Conservation (phyloP, 495 filamentous ascomycete genomes). For the Penicillium salamii region DNA sequence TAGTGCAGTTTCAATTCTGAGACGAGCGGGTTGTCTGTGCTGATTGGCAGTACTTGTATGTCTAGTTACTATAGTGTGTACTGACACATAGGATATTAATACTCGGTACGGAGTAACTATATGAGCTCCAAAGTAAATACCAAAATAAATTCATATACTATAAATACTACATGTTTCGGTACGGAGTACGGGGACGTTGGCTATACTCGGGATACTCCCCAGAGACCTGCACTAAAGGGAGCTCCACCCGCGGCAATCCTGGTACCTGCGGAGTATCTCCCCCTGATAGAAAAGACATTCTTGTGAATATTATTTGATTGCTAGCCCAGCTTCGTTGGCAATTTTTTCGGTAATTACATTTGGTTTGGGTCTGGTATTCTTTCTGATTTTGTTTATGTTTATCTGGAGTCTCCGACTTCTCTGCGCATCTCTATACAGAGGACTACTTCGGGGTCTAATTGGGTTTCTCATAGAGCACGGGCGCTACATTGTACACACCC, state of each 20-base stretch:
- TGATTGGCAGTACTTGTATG: too few relatives aligned
- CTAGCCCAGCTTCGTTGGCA: constrained; percentile 14
- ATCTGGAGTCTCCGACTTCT: neutral
- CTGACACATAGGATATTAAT: neutral
- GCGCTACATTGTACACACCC: constrained; percentile 6
- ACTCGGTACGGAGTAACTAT: too few relatives aligned
- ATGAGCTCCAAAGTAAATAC: too few relatives aligned
- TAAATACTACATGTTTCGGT: neutral
- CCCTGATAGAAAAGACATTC: constrained; percentile 3
- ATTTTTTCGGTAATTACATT: neutral
- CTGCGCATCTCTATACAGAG: too few relatives aligned
- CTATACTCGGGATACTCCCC: too few relatives aligned
- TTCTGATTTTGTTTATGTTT: too few relatives aligned
- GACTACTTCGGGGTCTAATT: neutral
- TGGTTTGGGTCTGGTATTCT: neutral
- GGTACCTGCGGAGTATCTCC: constrained; percentile 14
- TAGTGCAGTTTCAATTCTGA: constrained; percentile 27
- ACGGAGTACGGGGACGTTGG: too few relatives aligned
- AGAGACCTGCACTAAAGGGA: neutral
- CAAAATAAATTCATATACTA: too few relatives aligned
- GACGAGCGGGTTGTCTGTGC: constrained; percentile 13
- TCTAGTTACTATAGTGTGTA: too few relatives aligned
- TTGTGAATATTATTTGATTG: constrained; percentile 3
- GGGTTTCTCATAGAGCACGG: constrained; percentile 7
- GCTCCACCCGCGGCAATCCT: constrained; percentile 6